Conservation (phyloP, 768 basidiomycete genomes). For the Coprinellus micaceus region DNA sequence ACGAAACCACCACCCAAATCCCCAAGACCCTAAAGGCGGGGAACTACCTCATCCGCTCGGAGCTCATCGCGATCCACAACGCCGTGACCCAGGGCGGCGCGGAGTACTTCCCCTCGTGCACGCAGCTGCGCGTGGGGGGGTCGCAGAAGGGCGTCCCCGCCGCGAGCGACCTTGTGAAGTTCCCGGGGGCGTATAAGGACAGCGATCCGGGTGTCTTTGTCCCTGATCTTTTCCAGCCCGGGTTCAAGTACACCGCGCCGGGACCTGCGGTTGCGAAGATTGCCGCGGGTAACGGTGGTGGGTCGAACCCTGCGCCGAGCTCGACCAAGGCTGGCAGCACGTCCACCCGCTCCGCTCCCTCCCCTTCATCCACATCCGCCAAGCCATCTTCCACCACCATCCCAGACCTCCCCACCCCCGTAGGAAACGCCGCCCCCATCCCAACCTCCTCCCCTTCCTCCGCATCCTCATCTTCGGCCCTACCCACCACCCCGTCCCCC, state of each 20-base stretch:
- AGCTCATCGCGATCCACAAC: conserved; percentile 74
- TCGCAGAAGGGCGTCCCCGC: conserved; percentile 46
- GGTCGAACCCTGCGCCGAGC: neutral
- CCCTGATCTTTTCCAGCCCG: conserved; percentile 35
- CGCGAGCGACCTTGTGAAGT: conserved; percentile 48
- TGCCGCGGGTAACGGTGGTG: conserved; percentile 18
- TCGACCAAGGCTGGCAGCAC: neutral
- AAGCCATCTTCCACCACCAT: too few species aligned
- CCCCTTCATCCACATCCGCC: too few species aligned
- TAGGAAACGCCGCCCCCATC: too few species aligned
- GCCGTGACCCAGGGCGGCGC: conserved; percentile 56
- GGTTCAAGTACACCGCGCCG: conserved; percentile 41
- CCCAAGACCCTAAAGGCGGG: conserved; percentile 59
- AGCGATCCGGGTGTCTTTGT: conserved; percentile 69
- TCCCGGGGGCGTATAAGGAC: conserved; percentile 74
- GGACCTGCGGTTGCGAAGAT: conserved; percentile 49
- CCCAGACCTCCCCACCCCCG: too few species aligned
- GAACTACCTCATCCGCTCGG: conserved; percentile 72
- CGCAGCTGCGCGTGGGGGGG: conserved; percentile 54
- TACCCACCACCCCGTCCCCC: too few species aligned
- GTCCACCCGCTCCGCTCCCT: too few species aligned
- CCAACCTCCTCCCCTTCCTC: too few species aligned
- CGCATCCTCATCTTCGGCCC: too few species aligned
- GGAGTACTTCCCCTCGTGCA: conserved; percentile 78
- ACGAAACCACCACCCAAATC: too few species aligned